These are phyloP conservation scores for Holtermannia corniformis DNA, from an alignment of 768 basidiomycete species.

Conservation along the genomic window DNA sequence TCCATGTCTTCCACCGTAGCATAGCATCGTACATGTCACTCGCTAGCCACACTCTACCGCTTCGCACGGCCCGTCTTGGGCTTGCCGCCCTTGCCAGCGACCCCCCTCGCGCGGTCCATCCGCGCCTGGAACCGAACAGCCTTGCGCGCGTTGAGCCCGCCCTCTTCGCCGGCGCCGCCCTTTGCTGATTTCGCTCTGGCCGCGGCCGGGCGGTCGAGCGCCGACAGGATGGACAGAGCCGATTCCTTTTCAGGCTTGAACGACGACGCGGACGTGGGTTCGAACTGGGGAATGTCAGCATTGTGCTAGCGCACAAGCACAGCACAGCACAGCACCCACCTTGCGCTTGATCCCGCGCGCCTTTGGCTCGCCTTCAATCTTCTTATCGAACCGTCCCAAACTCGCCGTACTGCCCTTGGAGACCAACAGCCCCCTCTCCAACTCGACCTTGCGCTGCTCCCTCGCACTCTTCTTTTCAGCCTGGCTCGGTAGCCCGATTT, in stretches of 20 bases:
- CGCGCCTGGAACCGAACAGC: constrained; percentile 54
- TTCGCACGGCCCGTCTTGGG: constrained; percentile 11
- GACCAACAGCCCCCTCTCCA: constrained; percentile 66
- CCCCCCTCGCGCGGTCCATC: constrained; percentile 43
- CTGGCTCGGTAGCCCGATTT: constrained; percentile 7
- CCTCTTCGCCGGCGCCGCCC: constrained; percentile 45
- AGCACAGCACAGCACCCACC: constrained; percentile 46
- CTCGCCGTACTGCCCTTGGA: constrained; percentile 81
- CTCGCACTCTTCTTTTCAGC: constrained; percentile 21
- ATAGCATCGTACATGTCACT: no score
- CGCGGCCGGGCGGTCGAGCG: constrained; percentile 54
- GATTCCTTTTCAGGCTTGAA: constrained; percentile 57
- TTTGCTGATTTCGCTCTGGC: constrained; percentile 56
- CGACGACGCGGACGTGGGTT: constrained; percentile 61
- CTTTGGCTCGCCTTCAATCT: constrained; percentile 85
- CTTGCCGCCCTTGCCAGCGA: constrained; percentile 8
- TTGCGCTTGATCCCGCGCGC: constrained; percentile 79
- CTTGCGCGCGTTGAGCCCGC: constrained; percentile 74
- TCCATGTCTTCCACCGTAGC: no score
- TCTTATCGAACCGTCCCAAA: constrained; percentile 84
- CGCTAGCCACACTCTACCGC: constrained; percentile 8
- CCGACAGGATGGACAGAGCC: constrained; percentile 64
- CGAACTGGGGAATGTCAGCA: constrained; percentile 52
- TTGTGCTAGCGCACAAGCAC: background rate
- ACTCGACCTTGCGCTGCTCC: constrained; percentile 57